A percentile compares a stretch with the other conserved stretches of the same genome.
Conservation (phyloP, 225 moss, liverwort and hornwort genomes). For the Marchantia polymorpha region DNA sequence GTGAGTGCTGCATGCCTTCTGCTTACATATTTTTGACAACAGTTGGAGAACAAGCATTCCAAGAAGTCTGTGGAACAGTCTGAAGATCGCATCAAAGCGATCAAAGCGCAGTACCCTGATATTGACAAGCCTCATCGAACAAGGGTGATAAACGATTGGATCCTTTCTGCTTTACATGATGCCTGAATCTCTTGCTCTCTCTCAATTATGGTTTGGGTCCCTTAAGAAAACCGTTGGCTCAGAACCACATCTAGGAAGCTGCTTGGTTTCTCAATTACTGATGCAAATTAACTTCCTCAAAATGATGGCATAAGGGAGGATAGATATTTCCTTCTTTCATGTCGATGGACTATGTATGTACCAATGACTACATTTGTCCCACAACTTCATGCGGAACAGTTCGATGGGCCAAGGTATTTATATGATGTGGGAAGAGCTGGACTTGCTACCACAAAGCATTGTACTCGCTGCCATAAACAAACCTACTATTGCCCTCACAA, state of each 20-base stretch:
- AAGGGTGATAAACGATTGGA: constrained; percentile 33
- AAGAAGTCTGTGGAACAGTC: constrained; percentile 65
- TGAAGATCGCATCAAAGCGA: constrained; percentile 58
- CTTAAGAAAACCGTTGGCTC: no score
- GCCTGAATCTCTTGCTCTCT: not conserved
- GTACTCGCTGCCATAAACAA: constrained; percentile 71
- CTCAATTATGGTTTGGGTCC: no score
- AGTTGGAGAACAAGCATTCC: constrained; percentile 80
- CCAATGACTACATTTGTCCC: not conserved
- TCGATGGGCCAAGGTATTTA: constrained; percentile 67
- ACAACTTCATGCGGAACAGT: constrained; percentile 30
- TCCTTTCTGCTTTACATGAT: not conserved
- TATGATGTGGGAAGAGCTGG: constrained; percentile 78
- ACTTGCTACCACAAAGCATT: constrained; percentile 67
- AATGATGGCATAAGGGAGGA: constrained; percentile 67
- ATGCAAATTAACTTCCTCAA: not conserved
- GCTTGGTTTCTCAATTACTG: not conserved
- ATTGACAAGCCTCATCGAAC: constrained; percentile 72
- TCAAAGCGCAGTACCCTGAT: constrained; percentile 65
- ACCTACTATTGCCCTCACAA: constrained; percentile 73
- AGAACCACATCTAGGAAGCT: not conserved
- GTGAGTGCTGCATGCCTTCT: not conserved
- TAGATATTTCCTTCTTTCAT: constrained; percentile 19
- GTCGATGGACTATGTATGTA: not conserved
- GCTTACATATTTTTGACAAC: not conserved